A percentile compares a stretch with the other conserved stretches of the same genome.
Conservation (phyloP, 805 yeast species). For the Yarrowia sp. region DNA sequence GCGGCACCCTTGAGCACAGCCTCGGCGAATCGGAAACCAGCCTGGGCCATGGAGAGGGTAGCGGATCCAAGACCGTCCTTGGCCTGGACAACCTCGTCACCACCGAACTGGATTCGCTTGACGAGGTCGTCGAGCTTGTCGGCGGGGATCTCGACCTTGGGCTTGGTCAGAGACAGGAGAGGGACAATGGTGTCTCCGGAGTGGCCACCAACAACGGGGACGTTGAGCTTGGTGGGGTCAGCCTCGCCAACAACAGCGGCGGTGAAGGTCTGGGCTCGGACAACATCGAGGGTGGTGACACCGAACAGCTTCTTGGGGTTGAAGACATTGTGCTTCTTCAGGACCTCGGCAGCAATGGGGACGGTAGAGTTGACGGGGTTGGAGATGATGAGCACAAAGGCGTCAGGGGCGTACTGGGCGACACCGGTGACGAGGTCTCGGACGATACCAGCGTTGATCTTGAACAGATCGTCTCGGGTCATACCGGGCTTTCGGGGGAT, state of each 20-base stretch:
- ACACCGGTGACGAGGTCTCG: slow-evolving; percentile 87
- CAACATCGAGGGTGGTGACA: slow-evolving; percentile 92
- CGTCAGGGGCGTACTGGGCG: slow-evolving; percentile 84
- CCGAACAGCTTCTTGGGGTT: slow-evolving; percentile 92
- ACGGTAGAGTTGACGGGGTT: slow-evolving; percentile 98
- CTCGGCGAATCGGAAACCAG: slow-evolving; percentile 82
- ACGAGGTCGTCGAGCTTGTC: slow-evolving; percentile 72
- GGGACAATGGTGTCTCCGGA: slow-evolving; percentile 97
- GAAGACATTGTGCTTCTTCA: slow-evolving; percentile 84
- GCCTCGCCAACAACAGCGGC: slow-evolving; percentile 70
- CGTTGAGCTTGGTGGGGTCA: slow-evolving; percentile 77
- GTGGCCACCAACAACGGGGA: slow-evolving; percentile 96
- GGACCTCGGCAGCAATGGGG: slow-evolving; percentile 93
- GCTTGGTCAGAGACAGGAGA: slow-evolving; percentile 82
- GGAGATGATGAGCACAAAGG: slow-evolving; percentile 80
- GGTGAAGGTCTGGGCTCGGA: slow-evolving; percentile 87
- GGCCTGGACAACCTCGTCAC: slow-evolving; percentile 94
- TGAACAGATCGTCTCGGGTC: slow-evolving; percentile 97
- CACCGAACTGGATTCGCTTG: slow-evolving; percentile 93
- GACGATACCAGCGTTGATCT: slow-evolving; percentile 94
- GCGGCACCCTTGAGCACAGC: slow-evolving; percentile 54
- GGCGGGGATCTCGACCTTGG: slow-evolving; percentile 59
- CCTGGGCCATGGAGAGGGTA: slow-evolving; percentile 91
- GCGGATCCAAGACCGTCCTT: slow-evolving; percentile 95
- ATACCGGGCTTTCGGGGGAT: slow-evolving; percentile 99